Percentiles rank a stretch among this genome's conserved stretches.
Conservation (phyloP, 1,139 yeast species). For the Chernovozyma sophiae-reginae region DNA sequence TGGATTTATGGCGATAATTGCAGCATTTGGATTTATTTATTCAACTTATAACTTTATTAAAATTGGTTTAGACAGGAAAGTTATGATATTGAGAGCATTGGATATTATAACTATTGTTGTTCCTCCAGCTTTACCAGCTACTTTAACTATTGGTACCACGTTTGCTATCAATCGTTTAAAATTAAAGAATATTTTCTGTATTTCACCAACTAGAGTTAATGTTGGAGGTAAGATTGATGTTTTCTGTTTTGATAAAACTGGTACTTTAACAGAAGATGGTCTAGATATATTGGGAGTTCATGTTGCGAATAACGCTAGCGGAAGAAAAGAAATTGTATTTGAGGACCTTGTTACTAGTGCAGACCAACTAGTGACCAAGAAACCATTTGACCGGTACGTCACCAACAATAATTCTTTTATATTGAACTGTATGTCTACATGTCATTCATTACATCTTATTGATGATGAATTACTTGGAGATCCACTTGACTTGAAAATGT, state of each 20-base stretch:
- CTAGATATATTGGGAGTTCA: constrained; percentile 89
- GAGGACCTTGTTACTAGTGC: constrained; percentile 33
- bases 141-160: constrained; percentile 91
- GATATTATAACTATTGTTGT: constrained; percentile 95
- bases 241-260: constrained; percentile 93
- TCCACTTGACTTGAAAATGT: constrained; percentile 91
- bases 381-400: constrained; percentile 14
- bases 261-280: constrained; percentile 96
- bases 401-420: constrained; percentile 31
- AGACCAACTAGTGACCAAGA: constrained; percentile 22
- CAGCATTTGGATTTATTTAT: constrained; percentile 75
- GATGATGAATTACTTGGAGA: constrained; percentile 86
- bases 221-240: constrained; percentile 92
- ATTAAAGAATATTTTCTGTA: constrained; percentile 68
- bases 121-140: constrained; percentile 98
- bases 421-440: constrained; percentile 63
- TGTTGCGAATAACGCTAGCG: constrained; percentile 48
- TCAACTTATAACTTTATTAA: constrained; percentile 80
- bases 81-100: constrained; percentile 82
- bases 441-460: constrained; percentile 80
- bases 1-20: constrained; percentile 89
- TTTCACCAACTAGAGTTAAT: constrained; percentile 89
- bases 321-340: constrained; percentile 51
- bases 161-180: constrained; percentile 77
- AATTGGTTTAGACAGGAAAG: constrained; percentile 62